Evolutionary conservation across 2,329 filamentous ascomycete genomes (phyloP), one percentile per base, ranked within the genome.

Genomic region (Paracoccidioides lutzii): DNA sequence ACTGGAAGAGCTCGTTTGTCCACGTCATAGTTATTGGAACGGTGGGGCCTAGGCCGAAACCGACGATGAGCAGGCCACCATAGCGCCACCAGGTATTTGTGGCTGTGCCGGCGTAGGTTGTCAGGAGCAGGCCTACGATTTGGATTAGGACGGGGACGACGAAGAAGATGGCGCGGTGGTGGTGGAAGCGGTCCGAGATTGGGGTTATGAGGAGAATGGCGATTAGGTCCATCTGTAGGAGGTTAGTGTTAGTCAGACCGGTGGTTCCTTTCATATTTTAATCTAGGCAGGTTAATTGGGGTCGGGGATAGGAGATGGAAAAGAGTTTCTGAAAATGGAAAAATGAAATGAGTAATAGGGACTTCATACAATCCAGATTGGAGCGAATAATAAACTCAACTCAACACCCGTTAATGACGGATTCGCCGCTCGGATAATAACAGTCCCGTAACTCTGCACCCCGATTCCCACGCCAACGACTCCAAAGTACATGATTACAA

Each of bases 21-120:
- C 90, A 95, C 40, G 89, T 85, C 90, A 95, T 95, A 69, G 87
- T 91, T 65, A 91, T 91, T 9, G 90, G 90, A 0, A 95, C 89
- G 0, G 90, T 95, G 3, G 90, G 90, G 1, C 90, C 90, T 1
- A 95, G 82, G 0, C 90, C 90, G 65, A 95, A 95, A 4, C 90
- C 90, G 40, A 95, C 85, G 73, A 95, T 84, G 52, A 95, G 75
- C n/a, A 95, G 80, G 3, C 90, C 90, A 50, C 87, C 88, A 67
- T 95, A 95, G 44, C 89, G 82, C 1, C 87, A 84, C 88, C 89
- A 95, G 41, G 84, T 82, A 62, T 83, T 82, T 40, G 73, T 66
- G 2, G 66, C 67, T 4, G 78, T 72, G 3, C 79, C 79, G 4
- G 86, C 84, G 67, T 90, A 89, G 0, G 88, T 94, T 38, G 85